phyloP scores from a whole-genome alignment of 2,329 filamentous ascomycete genomes.

The Aureobasidium sp. region DNA sequence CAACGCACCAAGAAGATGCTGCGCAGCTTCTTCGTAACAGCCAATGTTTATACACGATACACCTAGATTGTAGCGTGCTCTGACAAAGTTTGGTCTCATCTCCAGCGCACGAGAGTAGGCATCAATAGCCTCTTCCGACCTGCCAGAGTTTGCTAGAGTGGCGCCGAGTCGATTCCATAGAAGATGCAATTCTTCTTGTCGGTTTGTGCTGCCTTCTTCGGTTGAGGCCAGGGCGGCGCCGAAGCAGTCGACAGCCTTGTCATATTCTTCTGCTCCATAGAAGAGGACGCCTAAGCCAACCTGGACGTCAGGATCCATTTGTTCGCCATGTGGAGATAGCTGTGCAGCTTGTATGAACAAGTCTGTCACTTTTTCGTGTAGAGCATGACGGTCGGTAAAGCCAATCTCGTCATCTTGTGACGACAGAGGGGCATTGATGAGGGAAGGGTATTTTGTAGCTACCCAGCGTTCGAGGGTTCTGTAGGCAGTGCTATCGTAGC shows the following conservation, averaged over 20 bases:
- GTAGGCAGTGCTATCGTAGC: slow-evolving; percentile 95
- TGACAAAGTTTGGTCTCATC: slow-evolving; percentile 91
- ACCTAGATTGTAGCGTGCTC: slow-evolving; percentile 91
- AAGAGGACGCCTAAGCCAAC: slow-evolving; percentile 94
- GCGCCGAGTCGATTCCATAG: slow-evolving; percentile 97
- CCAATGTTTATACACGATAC: slow-evolving; percentile 97
- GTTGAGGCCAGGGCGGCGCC: slow-evolving; percentile 79
- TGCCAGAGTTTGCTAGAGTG: slow-evolving; percentile 88
- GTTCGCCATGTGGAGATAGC: slow-evolving; percentile 80
- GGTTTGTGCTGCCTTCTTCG: slow-evolving; percentile 76
- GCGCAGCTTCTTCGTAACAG: slow-evolving; percentile 85
- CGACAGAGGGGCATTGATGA: slow-evolving; percentile 63
- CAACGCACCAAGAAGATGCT: slow-evolving; percentile 83
- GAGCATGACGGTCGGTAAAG: slow-evolving; percentile 83
- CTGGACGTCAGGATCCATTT: slow-evolving; percentile 98
- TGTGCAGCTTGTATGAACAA: slow-evolving; percentile 90
- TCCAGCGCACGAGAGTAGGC: slow-evolving; percentile 90
- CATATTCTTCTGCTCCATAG: slow-evolving; percentile 95
- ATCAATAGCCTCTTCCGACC: slow-evolving; percentile 90
- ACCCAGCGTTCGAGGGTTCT: slow-evolving; percentile 95
- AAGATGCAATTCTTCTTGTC: slow-evolving; percentile 78
- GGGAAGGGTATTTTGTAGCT: slow-evolving; percentile 82
- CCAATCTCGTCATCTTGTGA: slow-evolving; percentile 75
- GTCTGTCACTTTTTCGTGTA: slow-evolving; percentile 85
- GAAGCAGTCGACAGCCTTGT: slow-evolving; percentile 98